Evolutionary conservation across 1,139 yeast species (phyloP), one percentile per base, ranked within the genome.

Genomic region (Lodderomyces elongisporus): DNA sequence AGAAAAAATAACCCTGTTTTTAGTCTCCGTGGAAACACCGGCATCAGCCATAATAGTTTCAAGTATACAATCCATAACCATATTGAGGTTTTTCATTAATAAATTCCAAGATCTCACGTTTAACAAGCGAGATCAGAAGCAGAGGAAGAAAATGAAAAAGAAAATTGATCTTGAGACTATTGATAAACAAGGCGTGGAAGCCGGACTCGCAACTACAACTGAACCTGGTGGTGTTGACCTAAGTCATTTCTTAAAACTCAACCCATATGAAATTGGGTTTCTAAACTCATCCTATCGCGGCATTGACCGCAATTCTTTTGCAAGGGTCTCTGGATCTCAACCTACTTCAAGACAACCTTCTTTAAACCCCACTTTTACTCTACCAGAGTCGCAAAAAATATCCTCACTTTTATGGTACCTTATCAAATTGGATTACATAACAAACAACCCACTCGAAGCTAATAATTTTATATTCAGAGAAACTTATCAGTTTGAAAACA

Each of bases 401-500:
- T 49, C 70, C 26, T 54, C 54, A 16, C 36, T 48, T 9, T 38
- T 62, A 8, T 65, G 70, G 69, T 47, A 51, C 27, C 40, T 62
- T 15, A 55, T 64, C 14, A 57, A 55, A 39, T 37, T 52, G 10
- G 58, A 61, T 28, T 51, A 56, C 40, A 24, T 46, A 8, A 38
- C 41, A 13, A 39, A 35, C 10, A 44, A 51, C 37, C 62, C 62
- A 3, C 14, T 14, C 14, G 18, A 25, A 18, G 7, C 25, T 18
- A 4, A 14, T 14, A 26, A 31, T 12, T 25, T 31, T 12, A 31
- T 28, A 5, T 5, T 6, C 14, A 31, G 3, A 12, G 7, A n/a
- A 7, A 9, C 14, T 13, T 24, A 24, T 13, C 6, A 6, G 14
- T 20, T 20, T 20, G 22, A 20, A 20, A 20, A 20, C 22, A 20